These are phyloP conservation scores for Monilinia polystroma DNA, from an alignment of 2,329 filamentous ascomycete genomes.

Conservation along the genomic window DNA sequence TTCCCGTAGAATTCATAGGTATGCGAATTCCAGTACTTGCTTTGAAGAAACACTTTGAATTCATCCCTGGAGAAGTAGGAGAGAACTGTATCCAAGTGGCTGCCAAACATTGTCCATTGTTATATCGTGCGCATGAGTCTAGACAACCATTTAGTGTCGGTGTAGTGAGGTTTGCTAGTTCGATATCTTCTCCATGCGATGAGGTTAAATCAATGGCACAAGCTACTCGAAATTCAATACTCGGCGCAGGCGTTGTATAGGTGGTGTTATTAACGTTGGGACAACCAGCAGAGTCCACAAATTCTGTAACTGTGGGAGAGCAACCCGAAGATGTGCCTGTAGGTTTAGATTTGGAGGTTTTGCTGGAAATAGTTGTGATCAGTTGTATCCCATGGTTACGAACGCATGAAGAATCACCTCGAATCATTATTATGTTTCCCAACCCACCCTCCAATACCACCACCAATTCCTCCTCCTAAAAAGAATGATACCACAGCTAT, in stretches of 20 bases:
- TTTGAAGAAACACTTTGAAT: constrained; percentile 33
- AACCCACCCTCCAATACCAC: constrained; percentile 25
- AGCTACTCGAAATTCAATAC: constrained; percentile 27
- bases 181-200: constrained; percentile 26
- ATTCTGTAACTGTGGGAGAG: constrained; percentile 20
- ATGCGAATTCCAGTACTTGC: constrained; percentile 23
- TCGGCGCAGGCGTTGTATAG: constrained; percentile 26
- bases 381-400: neutral
- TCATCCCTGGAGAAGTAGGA: constrained; percentile 23
- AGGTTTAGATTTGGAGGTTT: constrained; percentile 10
- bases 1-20: constrained; percentile 6
- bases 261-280: constrained; percentile 27
- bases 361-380: constrained; percentile 1
- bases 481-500: constrained; percentile 26
- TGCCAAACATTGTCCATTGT: constrained; percentile 28
- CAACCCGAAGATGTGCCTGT: constrained; percentile 19
- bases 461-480: constrained; percentile 28
- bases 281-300: constrained; percentile 30
- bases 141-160: constrained; percentile 27
- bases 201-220: constrained; percentile 27
- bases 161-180: constrained; percentile 26
- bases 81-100: constrained; percentile 34
- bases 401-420: neutral
- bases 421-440: constrained; percentile 6
- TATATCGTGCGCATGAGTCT: constrained; percentile 27